Percentiles rank a stretch among this genome's conserved stretches.
Conservation (phyloP, 306 rosid genomes). For the Lagenaria siceraria region DNA sequence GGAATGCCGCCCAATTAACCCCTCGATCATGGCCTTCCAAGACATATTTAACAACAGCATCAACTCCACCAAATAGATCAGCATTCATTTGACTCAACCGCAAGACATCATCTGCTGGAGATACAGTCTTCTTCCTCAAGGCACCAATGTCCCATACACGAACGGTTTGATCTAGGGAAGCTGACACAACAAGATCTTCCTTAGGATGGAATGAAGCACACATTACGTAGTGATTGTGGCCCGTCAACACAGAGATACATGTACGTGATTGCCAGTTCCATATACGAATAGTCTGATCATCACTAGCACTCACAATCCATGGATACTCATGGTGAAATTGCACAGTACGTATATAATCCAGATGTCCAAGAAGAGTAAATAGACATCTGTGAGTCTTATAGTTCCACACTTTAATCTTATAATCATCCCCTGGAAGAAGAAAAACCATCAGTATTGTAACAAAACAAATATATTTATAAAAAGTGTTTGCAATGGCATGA, state of each 20-base stretch:
- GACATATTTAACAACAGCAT: constrained; percentile 86
- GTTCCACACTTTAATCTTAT: constrained; percentile 98
- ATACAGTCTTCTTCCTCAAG: constrained; percentile 73
- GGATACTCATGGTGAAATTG: constrained; percentile 96
- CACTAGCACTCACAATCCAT: constrained; percentile 97
- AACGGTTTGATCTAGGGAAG: constrained; percentile 91
- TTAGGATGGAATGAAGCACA: constrained; percentile 91
- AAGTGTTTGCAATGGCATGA: background rate
- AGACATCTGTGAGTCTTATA: constrained; percentile 93
- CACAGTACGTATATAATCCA: constrained; percentile 94
- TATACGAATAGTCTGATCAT: constrained; percentile 93
- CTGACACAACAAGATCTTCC: constrained; percentile 91
- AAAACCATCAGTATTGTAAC: background rate
- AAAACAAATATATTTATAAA: background rate
- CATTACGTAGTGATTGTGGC: constrained; percentile 97
- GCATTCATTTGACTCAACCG: constrained; percentile 91
- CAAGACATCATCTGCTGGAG: constrained; percentile 84
- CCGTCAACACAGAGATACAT: constrained; percentile 86
- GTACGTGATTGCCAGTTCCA: constrained; percentile 99
- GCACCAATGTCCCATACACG: constrained; percentile 98
- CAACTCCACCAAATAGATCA: constrained; percentile 89
- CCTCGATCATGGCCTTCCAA: constrained; percentile 98
- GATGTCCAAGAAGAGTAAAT: constrained; percentile 92
- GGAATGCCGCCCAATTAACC: constrained; percentile 95
- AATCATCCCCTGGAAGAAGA: constrained; percentile 74